Base-by-base conservation (phyloP, 495 filamentous ascomycete genomes). In the Aspergillus indologenus region DNA sequence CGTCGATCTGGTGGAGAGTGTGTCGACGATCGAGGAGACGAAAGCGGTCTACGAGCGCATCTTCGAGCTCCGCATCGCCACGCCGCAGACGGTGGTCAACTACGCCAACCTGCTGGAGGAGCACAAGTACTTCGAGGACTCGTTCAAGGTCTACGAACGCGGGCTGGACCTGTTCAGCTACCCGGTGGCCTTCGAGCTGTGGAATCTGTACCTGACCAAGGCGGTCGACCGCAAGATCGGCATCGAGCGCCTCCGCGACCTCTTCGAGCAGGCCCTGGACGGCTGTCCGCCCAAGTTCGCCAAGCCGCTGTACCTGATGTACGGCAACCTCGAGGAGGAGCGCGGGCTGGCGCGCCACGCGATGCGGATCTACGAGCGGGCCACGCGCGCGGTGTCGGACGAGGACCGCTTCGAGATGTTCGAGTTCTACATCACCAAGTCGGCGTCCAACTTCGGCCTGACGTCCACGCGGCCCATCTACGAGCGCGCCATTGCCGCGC, bases 341-440 rank as follows among this genome's bases (percentile, higher is more conserved):
- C 85, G 94, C 14, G 94, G 94, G 17, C 85, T 99, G 18, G 92
- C 94, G n/a, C 82, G 94, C 46, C 94, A 97, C 68, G 95, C 95
- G 22, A 98, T 99, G 94, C 86, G 94, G 26, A 99, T 99, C 57
- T 99, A 99, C 73, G 94, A 99, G 73, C 89, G 94, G 52, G 94
- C 95, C 23, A 98, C 94, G 18, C 89, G 94, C 4, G 91, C 94
- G 17, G 95, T 99, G 8, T 90, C 91, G 18, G 94, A 99, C 70
- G 93, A 96, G 65, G 92, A 98, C 67, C 81, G 91, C 12, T 87
- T 90, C 63, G 95, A 96, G 71, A 96, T 99, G 91, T 99, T 97
- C 78, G 93, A 96, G 70, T 96, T 97, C 70, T 99, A 98, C 80
- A 96, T 99, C 71, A 97, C 95, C 49, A 98, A 99, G 69, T 96